phyloP scores from a whole-genome alignment of 1,284 basidiomycete species.

The Thelephora terrestris region DNA sequence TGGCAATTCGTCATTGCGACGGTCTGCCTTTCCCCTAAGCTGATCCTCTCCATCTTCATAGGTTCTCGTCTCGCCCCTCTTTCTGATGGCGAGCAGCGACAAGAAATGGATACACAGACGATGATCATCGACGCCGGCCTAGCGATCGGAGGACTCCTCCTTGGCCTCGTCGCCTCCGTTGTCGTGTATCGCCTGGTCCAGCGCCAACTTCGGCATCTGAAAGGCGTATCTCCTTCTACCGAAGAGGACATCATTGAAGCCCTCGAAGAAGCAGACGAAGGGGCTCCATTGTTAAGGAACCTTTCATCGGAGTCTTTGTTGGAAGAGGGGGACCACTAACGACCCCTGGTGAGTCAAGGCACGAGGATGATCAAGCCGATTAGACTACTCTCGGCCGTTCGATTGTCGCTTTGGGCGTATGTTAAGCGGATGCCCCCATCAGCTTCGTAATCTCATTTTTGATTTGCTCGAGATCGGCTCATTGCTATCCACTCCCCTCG shows the following conservation, averaged over 20 bases:
- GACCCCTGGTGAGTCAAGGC: too few relatives aligned
- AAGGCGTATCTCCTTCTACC: constrained; percentile 37
- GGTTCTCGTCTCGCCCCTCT: constrained; percentile 66
- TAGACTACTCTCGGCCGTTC: too few relatives aligned
- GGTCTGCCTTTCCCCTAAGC: constrained; percentile 57
- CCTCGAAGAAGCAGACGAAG: constrained; percentile 54
- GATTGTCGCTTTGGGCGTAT: too few relatives aligned
- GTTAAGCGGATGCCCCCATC: too few relatives aligned
- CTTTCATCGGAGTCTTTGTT: constrained; percentile 17
- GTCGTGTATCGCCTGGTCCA: constrained; percentile 54
- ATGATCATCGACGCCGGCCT: constrained; percentile 55
- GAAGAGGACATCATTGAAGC: constrained; percentile 51
- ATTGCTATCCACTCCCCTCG: too few relatives aligned
- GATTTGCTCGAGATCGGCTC: too few relatives aligned
- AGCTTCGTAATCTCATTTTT: too few relatives aligned
- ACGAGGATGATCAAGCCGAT: too few relatives aligned
- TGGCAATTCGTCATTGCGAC: constrained; percentile 73
- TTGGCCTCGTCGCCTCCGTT: constrained; percentile 47
- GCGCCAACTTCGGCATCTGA: constrained; percentile 46
- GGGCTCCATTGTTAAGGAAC: constrained; percentile 43
- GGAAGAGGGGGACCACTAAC: too few relatives aligned
- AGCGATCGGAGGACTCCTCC: constrained; percentile 44
- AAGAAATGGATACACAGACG: constrained; percentile 64
- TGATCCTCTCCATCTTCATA: constrained; percentile 65
- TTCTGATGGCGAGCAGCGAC: constrained; percentile 66